Conservation (phyloP, 495 filamentous ascomycete genomes). For the Hyaloscypha bicolor region DNA sequence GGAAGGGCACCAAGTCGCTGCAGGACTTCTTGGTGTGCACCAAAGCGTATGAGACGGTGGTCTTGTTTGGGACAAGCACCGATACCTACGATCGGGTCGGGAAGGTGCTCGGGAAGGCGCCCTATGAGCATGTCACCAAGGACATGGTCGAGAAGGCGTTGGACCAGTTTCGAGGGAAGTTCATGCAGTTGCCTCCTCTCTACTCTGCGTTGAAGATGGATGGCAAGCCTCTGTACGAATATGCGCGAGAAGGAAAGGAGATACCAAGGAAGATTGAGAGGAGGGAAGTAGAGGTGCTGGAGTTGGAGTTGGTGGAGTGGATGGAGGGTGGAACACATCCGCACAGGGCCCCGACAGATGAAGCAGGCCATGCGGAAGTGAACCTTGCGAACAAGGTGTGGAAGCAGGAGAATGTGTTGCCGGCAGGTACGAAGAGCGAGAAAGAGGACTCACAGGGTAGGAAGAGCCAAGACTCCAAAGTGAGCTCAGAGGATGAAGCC, state of each 20-base stretch:
- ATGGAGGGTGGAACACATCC: slow-evolving; percentile 80
- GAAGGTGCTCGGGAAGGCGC: slow-evolving; percentile 71
- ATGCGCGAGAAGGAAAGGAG: slow-evolving; percentile 84
- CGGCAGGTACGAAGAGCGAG: slow-evolving; percentile 13
- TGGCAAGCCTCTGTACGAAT: slow-evolving; percentile 93
- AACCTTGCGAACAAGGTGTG: slow-evolving; percentile 71
- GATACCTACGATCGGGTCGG: slow-evolving; percentile 89
- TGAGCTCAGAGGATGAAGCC: slow-evolving; percentile 2
- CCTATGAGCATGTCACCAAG: slow-evolving; percentile 77
- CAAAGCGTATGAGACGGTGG: slow-evolving; percentile 87
- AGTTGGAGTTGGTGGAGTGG: slow-evolving; percentile 84
- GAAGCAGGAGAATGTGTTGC: slow-evolving; percentile 42
- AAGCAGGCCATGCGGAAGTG: slow-evolving; percentile 72
- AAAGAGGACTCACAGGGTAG: neutral
- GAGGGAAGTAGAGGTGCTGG: slow-evolving; percentile 71
- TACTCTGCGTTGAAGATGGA: slow-evolving; percentile 89
- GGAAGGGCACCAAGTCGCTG: slow-evolving; percentile 83
- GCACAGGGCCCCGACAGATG: slow-evolving; percentile 71
- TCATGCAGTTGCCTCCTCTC: slow-evolving; percentile 89
- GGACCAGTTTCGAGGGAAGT: slow-evolving; percentile 76
- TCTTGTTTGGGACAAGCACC: slow-evolving; percentile 89
- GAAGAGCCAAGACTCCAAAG: neutral
- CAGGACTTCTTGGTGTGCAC: slow-evolving; percentile 79
- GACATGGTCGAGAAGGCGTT: slow-evolving; percentile 78
- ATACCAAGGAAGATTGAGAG: slow-evolving; percentile 82